phyloP scores from a whole-genome alignment of 169 alveolate species.

The Sarcocystis neurona region DNA sequence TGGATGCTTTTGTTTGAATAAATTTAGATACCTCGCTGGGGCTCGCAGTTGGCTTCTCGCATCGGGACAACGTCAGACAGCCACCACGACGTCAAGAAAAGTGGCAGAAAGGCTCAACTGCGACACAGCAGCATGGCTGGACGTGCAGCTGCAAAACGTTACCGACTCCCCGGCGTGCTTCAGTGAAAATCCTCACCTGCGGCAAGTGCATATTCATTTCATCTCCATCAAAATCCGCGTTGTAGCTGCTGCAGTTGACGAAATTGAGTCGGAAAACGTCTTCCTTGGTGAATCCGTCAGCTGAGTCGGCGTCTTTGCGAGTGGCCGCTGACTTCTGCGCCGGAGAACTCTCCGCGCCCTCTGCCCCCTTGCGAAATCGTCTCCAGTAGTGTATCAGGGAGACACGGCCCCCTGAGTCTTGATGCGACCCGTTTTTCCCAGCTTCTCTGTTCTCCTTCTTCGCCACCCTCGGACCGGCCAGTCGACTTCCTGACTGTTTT shows the following conservation, averaged over 20 bases:
- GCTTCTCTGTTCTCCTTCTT: background rate
- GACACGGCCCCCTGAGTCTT: too few species aligned
- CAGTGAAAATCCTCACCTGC: constrained; percentile 74
- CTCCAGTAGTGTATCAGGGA: background rate
- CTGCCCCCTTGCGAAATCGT: background rate
- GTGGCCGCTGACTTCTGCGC: background rate
- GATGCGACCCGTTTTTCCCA: too few species aligned
- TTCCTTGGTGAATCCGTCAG: constrained; percentile 70
- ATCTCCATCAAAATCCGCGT: constrained; percentile 99
- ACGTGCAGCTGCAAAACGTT: too few species aligned
- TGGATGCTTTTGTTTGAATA: too few species aligned
- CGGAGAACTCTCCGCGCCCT: background rate
- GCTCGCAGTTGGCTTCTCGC: too few species aligned
- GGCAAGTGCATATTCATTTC: constrained; percentile 98
- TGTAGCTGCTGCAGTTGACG: constrained; percentile 98
- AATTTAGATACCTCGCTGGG: too few species aligned
- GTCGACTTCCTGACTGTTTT: too few species aligned
- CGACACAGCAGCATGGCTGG: too few species aligned
- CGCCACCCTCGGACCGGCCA: too few species aligned
- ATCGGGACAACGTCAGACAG: too few species aligned
- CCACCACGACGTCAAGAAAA: too few species aligned
- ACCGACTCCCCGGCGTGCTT: too few species aligned
- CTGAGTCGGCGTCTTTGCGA: background rate
- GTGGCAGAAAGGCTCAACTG: background rate
- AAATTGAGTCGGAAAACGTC: constrained; percentile 96